phyloP scores from a whole-genome alignment of 768 basidiomycete genomes.

The Psilocybe tampanensis region DNA sequence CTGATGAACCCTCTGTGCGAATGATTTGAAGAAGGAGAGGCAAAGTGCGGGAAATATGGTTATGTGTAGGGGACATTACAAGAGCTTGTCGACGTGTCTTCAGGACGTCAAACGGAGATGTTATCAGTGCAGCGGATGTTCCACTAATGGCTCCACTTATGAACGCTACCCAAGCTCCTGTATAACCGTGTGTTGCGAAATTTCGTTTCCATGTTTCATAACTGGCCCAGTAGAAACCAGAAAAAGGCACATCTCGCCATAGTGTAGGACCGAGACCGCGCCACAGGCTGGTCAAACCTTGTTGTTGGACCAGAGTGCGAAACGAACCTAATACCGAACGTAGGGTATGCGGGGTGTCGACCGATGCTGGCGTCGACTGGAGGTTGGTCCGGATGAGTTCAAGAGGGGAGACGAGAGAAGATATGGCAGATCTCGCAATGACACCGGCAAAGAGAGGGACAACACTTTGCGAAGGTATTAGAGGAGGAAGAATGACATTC shows the following conservation, averaged over 20 bases:
- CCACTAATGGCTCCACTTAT: conserved; percentile 91
- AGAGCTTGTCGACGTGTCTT: conserved; percentile 93
- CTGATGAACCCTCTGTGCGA: conserved; percentile 74
- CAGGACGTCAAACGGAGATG: conserved; percentile 95
- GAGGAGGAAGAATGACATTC: conserved; percentile 58
- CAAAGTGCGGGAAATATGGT: conserved; percentile 51
- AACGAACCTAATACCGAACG: conserved; percentile 72
- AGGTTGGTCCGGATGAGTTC: conserved; percentile 94
- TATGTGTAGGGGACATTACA: conserved; percentile 58
- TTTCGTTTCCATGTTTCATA: conserved; percentile 82
- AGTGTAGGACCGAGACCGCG: conserved; percentile 89
- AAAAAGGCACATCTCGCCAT: conserved; percentile 98
- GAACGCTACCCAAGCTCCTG: conserved; percentile 76
- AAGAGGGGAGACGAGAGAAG: conserved; percentile 81
- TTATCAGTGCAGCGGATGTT: conserved; percentile 81
- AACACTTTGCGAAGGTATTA: conserved; percentile 53
- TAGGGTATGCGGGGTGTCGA: conserved; percentile 74
- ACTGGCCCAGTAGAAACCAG: conserved; percentile 95
- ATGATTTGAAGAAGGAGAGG: conserved; percentile 71
- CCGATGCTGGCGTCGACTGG: conserved; percentile 80
- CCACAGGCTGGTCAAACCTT: conserved; percentile 81
- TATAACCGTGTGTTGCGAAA: conserved; percentile 53
- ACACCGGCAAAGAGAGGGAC: conserved; percentile 84
- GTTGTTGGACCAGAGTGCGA: conserved; percentile 53
- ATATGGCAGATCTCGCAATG: conserved; percentile 77